Percentiles rank a stretch among this genome's conserved stretches.
These are phyloP conservation scores for Debaryomyces prosopidis DNA, from an alignment of 805 yeast species.

Conservation along the genomic window DNA sequence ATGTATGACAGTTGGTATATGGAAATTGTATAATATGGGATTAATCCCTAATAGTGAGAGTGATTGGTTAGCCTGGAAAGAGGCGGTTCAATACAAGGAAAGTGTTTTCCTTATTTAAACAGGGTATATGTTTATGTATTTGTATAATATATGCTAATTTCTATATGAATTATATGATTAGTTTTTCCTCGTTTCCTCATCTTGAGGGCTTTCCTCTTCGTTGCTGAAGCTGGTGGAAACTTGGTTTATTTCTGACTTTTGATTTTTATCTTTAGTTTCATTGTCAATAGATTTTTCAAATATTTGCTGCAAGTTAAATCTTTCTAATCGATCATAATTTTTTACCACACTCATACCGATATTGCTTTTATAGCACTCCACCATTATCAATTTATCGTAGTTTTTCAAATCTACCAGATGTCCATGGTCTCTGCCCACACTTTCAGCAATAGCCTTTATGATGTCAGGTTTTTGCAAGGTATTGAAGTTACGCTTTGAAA, in stretches of 20 bases:
- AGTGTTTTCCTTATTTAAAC: background rate
- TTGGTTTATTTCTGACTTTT: background rate
- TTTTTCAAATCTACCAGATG: constrained; percentile 80
- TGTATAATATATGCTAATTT: background rate
- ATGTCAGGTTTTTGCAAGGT: constrained; percentile 71
- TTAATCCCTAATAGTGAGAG: constrained; percentile 81
- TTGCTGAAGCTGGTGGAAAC: too few species aligned
- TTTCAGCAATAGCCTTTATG: constrained; percentile 67
- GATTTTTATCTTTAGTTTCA: background rate
- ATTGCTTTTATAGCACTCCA: constrained; percentile 86
- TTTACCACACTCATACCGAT: constrained; percentile 85
- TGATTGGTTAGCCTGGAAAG: constrained; percentile 93
- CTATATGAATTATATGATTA: too few species aligned
- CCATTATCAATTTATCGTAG: constrained; percentile 74
- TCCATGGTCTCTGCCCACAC: constrained; percentile 67
- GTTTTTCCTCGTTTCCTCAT: too few species aligned
- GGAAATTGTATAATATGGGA: constrained; percentile 87
- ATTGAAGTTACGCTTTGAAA: constrained; percentile 76
- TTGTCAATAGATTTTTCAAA: constrained; percentile 42
- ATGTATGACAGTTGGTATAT: constrained; percentile 72
- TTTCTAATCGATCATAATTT: constrained; percentile 59
- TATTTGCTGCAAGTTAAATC: constrained; percentile 81
- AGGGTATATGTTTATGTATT: background rate
- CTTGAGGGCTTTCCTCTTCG: too few species aligned
- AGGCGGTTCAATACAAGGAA: constrained; percentile 26